Percentiles rank a stretch among this genome's conserved stretches.
phyloP scores from a whole-genome alignment of 768 basidiomycete species.

The Galerina marginata region DNA sequence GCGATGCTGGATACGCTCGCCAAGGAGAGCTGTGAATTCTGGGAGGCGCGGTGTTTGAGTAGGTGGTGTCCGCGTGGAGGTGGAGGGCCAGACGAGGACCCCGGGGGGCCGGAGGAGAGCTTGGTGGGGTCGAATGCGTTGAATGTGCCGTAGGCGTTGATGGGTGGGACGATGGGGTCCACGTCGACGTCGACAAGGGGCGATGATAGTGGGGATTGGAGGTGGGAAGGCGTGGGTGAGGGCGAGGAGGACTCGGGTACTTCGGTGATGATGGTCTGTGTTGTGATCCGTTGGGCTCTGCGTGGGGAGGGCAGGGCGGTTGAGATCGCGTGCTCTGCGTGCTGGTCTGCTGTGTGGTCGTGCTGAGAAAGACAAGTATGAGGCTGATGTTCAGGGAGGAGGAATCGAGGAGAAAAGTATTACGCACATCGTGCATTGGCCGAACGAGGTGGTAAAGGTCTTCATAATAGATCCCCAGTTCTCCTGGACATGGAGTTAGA shows the following conservation, averaged over 20 bases:
- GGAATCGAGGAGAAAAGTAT: not conserved
- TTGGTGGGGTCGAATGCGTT: constrained; percentile 43
- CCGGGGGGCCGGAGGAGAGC: not conserved
- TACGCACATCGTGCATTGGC: constrained; percentile 58
- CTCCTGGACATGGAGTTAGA: constrained; percentile 38
- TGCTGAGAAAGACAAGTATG: constrained; percentile 30
- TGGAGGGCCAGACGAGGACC: constrained; percentile 18
- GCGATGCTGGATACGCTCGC: constrained; percentile 22
- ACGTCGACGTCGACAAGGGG: not conserved
- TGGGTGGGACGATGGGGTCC: constrained; percentile 48
- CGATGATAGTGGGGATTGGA: not conserved
- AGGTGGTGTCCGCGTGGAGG: not conserved
- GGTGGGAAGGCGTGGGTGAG: not conserved
- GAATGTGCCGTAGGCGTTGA: constrained; percentile 59
- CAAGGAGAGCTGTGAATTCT: constrained; percentile 20
- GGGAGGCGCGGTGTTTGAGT: constrained; percentile 26
- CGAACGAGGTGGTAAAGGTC: constrained; percentile 63
- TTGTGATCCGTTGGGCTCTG: constrained; percentile 35
- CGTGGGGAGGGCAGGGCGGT: constrained; percentile 31
- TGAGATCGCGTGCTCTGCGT: constrained; percentile 22
- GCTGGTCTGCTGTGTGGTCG: constrained; percentile 33
- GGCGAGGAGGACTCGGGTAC: constrained; percentile 1
- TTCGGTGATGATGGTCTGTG: constrained; percentile 19
- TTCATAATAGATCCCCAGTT: constrained; percentile 64
- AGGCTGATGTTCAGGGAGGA: not conserved